Evolutionary conservation across 441 rosid species (phyloP), one percentile per base, ranked within the genome.

Genomic region (Brassica balearica): DNA sequence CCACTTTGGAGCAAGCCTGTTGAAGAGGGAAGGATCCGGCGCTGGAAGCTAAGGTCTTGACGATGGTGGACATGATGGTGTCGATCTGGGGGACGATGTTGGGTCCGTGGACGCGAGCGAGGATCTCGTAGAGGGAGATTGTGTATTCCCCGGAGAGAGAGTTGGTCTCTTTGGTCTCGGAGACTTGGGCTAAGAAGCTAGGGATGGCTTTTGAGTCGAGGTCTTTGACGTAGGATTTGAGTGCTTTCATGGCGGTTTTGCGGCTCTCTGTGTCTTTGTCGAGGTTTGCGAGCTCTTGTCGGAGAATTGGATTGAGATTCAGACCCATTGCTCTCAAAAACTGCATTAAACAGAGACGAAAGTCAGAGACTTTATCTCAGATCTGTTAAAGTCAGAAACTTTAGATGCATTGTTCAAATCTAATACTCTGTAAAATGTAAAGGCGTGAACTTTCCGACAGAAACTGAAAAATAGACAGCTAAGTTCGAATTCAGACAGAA

Each of bases 21-120:
- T 96, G 99, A 71, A 96, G 97, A 69, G 98, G 93, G 80, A 91
- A 90, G 29, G 97, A 96, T 15, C 96, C 98, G 7, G 98, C 97
- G 82, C 97, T 96, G 6, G 95, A 91, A 77, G 97, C 91, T 55
- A 96, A 82, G 7, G 98, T 96, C 82, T 91, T 96, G 82, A 93
- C 86, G 27, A 96, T 82, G 15, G 96, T 91, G 5, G 84, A 71
- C 99, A 97, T 90, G 85, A 97, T 92, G 81, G 88, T 88, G 73
- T 91, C 93, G 34, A 93, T 93, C 80, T 93, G 98, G 58, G 99
- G 92, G 72, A 93, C 98, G 72, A 94, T 93, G 83, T 93, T 97
- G 58, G 86, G 86, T 56, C 99, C 99, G 71, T 97, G 98, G 65
- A 90, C 94, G 53, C 97, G 98, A 14, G 99, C 97, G 74, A 96